phyloP scores from a whole-genome alignment of 163 green algal species.

The Smithsoniella earleae region DNA sequence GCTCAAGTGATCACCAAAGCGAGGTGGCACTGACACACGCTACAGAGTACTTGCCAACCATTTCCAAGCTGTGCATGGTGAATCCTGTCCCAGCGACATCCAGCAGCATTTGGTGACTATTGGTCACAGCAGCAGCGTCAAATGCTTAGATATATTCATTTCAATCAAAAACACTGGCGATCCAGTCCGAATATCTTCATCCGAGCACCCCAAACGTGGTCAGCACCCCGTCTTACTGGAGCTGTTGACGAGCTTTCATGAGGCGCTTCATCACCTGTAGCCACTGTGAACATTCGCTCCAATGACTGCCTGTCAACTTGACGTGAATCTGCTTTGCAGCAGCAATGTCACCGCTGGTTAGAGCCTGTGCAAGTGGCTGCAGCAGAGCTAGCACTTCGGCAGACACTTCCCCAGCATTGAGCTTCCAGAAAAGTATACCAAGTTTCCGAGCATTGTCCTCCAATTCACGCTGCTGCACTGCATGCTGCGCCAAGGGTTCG shows the following conservation, averaged over 20 bases:
- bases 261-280: slow-evolving; percentile 89
- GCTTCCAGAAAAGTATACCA: slow-evolving; percentile 77
- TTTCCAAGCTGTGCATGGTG: no score
- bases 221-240: no score
- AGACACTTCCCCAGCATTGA: slow-evolving; percentile 73
- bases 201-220: no score
- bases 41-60: no score
- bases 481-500: slow-evolving; percentile 32
- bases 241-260: slow-evolving; percentile 68
- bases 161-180: no score
- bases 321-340: slow-evolving; percentile 65
- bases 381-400: slow-evolving; percentile 59
- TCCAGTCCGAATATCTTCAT: no score
- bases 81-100: no score
- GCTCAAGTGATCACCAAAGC: no score
- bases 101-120: no score
- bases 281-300: slow-evolving; percentile 87
- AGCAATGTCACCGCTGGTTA: slow-evolving; percentile 71
- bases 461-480: slow-evolving; percentile 55
- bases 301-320: slow-evolving; percentile 80
- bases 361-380: slow-evolving; percentile 66
- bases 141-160: no score
- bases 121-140: no score
- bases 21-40: no score
- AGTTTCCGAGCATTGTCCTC: slow-evolving; percentile 86